phyloP scores from a whole-genome alignment of 768 basidiomycete genomes.

The Pisolithus albus region DNA sequence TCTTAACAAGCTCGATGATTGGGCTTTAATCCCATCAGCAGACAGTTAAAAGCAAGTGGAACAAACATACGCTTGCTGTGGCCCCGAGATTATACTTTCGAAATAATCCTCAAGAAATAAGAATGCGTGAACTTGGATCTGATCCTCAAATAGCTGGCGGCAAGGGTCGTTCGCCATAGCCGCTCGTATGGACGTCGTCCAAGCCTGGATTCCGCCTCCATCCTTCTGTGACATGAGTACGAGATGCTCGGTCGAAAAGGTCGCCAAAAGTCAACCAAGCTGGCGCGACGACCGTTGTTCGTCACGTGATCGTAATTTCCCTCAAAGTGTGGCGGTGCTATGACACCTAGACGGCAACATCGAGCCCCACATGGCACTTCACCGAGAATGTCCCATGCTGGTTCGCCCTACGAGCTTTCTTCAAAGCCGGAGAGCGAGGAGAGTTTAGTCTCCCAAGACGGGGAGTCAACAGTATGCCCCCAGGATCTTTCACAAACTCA shows the following conservation, averaged over 20 bases:
- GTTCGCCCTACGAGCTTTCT: no score
- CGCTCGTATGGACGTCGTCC: slow-evolving; percentile 61
- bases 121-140: slow-evolving; percentile 71
- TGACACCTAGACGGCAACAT: no score
- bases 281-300: no score
- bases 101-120: slow-evolving; percentile 75
- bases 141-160: slow-evolving; percentile 61
- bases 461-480: slow-evolving; percentile 9
- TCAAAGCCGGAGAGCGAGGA: no score
- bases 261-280: no score
- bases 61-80: slow-evolving; percentile 54
- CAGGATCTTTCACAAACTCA: slow-evolving; percentile 42
- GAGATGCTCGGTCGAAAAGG: neutral
- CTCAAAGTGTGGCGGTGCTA: no score
- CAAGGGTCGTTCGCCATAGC: slow-evolving; percentile 70
- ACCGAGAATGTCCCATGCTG: no score
- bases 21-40: slow-evolving; percentile 35
- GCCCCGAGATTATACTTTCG: slow-evolving; percentile 59
- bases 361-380: no score
- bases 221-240: slow-evolving; percentile 6
- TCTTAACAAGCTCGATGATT: slow-evolving; percentile 77
- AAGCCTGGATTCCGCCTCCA: slow-evolving; percentile 49
- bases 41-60: neutral
- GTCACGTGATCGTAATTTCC: no score
- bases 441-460: neutral